Evolutionary conservation across 805 yeast species (phyloP).

Genomic region (Cyberlindnera veronae): DNA sequence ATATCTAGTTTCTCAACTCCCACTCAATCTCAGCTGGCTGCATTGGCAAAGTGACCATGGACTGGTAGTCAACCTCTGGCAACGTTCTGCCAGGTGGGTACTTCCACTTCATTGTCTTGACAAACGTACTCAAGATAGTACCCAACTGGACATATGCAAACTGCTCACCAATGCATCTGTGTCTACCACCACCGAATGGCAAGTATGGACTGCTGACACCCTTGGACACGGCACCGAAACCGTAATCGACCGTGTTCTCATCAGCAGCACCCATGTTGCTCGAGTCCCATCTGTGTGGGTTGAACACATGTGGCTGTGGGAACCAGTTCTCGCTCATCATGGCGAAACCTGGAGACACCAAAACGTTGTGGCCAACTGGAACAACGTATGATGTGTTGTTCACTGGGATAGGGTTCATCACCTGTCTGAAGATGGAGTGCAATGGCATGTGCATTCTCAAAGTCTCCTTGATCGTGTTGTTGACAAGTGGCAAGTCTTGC

Average conservation of each 20-base stretch:
- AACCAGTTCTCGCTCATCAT: slow-evolving; percentile 73
- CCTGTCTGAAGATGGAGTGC: slow-evolving; percentile 94
- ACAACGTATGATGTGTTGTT: slow-evolving; percentile 79
- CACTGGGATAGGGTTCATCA: slow-evolving; percentile 68
- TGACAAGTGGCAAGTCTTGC: slow-evolving; percentile 76
- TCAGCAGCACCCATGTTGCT: slow-evolving; percentile 20
- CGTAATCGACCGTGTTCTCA: slow-evolving; percentile 77
- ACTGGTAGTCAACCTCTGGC: slow-evolving; percentile 73
- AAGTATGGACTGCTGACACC: slow-evolving; percentile 95
- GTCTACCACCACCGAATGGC: slow-evolving; percentile 99
- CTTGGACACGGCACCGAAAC: slow-evolving; percentile 94
- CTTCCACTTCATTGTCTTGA: slow-evolving; percentile 77
- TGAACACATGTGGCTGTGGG: slow-evolving; percentile 67
- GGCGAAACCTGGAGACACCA: slow-evolving; percentile 93
- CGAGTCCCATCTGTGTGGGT: slow-evolving; percentile 87
- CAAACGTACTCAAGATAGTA: slow-evolving; percentile 68
- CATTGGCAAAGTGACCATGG: slow-evolving; percentile 90
- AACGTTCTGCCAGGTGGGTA: slow-evolving; percentile 51
- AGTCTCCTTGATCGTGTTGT: slow-evolving; percentile 86
- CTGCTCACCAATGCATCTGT: slow-evolving; percentile 98
- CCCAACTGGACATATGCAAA: slow-evolving; percentile 95
- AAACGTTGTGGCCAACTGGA: slow-evolving; percentile 84
- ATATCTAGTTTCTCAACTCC: slow-evolving; percentile 62
- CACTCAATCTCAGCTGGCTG: slow-evolving; percentile 70
- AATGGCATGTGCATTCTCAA: slow-evolving; percentile 94